Evolutionary conservation across 257 asterid genomes (phyloP), one percentile per base, ranked within the genome.

Genomic region (Phtheirospermum japonicum): DNA sequence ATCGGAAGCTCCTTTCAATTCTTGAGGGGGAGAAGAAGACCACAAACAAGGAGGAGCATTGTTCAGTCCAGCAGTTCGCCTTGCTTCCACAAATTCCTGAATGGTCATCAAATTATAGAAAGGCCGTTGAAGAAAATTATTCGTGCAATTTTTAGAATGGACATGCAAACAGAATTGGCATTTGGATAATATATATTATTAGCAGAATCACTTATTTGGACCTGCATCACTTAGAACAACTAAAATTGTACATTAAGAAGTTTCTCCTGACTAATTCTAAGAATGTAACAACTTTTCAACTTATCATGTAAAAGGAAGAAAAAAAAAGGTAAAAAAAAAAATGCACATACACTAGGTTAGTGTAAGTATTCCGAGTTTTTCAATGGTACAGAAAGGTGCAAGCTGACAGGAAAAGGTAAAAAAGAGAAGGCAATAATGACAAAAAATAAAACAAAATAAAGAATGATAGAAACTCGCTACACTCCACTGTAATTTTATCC

Each of bases 21-120:
- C 99, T 65, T 70, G 77, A 32, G 97, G 97, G 62, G 97, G 91
- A 70, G 99, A 65, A 26, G 82, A 76, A 62, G 97, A 92, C 97
- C 97, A 92, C 30, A 77, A 70, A 81, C 95, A 92, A 67, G 86
- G 92, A 76, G 99, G 99, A 66, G 99, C 96, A 58, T 64, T 85
- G 82, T 61, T 74, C 70, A 92, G 96, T 69, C 95, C 97, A 73
- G 96, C 86, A 71, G 87, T 70, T 67, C 84, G 73, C 69, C 97
- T 89, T 61, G 97, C 96, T 69, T 89, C 99, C 76, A 92, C 96
- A 74, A 92, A 89, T 85, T 89, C 99, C 96, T 92, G 71, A 69
- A 68, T 32, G 45, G 52, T 68, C 45, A 37, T 60, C 34, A 62
- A 59, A 68, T 60, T 69, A 30, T 48, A 50, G 51, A 67, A 43